A percentile compares a stretch with the other conserved stretches of the same genome.
These are phyloP conservation scores for Aspergillus uvarum DNA, from an alignment of 2,329 filamentous ascomycete species.

Conservation along the genomic window DNA sequence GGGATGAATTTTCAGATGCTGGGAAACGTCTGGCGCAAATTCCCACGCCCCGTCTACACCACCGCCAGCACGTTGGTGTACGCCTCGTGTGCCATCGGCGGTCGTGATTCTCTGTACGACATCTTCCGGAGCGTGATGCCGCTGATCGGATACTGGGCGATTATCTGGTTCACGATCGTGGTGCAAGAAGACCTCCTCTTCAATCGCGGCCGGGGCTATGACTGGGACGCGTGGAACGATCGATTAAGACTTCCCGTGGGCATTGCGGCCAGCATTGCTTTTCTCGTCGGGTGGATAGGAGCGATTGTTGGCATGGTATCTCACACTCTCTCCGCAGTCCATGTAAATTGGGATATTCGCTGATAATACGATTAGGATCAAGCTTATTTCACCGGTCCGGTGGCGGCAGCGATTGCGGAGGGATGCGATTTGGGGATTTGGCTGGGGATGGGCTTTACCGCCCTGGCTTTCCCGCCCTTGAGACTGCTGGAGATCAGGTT, in stretches of 20 bases:
- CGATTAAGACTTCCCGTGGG: conserved; percentile 41
- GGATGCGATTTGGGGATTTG: conserved; percentile 41
- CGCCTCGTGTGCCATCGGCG: conserved; percentile 46
- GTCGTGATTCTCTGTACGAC: conserved; percentile 44
- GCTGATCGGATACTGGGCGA: conserved; percentile 50
- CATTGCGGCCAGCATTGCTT: conserved; percentile 39
- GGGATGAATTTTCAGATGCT: conserved; percentile 47
- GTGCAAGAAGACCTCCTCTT: conserved; percentile 47
- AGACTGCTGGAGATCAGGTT: conserved; percentile 34
- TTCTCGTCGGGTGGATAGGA: conserved; percentile 42
- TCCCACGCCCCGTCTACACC: conserved; percentile 47
- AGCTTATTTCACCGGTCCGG: conserved; percentile 40
- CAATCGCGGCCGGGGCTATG: conserved; percentile 36
- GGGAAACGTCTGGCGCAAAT: conserved; percentile 35
- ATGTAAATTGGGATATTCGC: not conserved
- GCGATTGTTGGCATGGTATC: conserved; percentile 44
- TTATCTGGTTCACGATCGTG: conserved; percentile 45
- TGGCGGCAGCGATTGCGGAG: conserved; percentile 32
- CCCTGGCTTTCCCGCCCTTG: conserved; percentile 35
- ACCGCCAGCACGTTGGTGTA: conserved; percentile 44
- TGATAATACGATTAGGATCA: conserved; percentile 28
- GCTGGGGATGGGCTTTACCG: conserved; percentile 37
- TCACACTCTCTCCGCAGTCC: not conserved
- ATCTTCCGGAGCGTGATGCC: conserved; percentile 49
- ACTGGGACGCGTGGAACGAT: conserved; percentile 46